Percentiles rank a stretch among this genome's conserved stretches.
phyloP scores from a whole-genome alignment of 176 grass and related monocot species.

The Themeda triandra region DNA sequence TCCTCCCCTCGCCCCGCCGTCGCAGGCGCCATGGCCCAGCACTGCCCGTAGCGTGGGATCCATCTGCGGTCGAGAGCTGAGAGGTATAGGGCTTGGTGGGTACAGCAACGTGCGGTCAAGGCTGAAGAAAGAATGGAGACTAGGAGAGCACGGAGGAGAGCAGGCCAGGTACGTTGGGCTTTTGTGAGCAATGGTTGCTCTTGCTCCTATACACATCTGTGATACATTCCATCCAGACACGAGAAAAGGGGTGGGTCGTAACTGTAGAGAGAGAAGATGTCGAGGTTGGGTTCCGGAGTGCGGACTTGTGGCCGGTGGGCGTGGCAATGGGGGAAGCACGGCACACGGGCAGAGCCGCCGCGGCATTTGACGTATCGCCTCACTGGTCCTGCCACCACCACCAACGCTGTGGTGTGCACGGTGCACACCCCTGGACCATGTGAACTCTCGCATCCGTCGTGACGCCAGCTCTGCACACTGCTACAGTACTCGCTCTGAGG shows the following conservation, averaged over 20 bases:
- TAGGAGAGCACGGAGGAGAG: background rate
- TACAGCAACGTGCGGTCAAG: background rate
- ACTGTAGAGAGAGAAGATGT: background rate
- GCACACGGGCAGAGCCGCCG: constrained; percentile 33
- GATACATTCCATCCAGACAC: background rate
- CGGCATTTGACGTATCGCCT: constrained; percentile 18
- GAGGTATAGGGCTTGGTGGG: background rate
- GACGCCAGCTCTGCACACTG: constrained; percentile 20
- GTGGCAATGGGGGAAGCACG: constrained; percentile 2
- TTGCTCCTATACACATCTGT: background rate
- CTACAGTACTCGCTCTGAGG: too few species aligned
- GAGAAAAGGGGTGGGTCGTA: background rate
- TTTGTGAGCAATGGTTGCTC: background rate
- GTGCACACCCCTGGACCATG: background rate
- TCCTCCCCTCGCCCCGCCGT: background rate
- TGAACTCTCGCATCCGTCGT: background rate
- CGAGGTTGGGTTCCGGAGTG: background rate
- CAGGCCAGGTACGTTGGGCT: background rate
- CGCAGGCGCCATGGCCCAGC: background rate
- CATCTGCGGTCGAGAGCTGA: background rate
- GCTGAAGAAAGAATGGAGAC: background rate
- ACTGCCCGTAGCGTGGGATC: constrained; percentile 6
- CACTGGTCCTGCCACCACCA: background rate
- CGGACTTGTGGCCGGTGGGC: background rate
- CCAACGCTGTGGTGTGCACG: background rate